Conservation (phyloP, 2,329 filamentous ascomycete species). For the Tolypocladium pustulatum region DNA sequence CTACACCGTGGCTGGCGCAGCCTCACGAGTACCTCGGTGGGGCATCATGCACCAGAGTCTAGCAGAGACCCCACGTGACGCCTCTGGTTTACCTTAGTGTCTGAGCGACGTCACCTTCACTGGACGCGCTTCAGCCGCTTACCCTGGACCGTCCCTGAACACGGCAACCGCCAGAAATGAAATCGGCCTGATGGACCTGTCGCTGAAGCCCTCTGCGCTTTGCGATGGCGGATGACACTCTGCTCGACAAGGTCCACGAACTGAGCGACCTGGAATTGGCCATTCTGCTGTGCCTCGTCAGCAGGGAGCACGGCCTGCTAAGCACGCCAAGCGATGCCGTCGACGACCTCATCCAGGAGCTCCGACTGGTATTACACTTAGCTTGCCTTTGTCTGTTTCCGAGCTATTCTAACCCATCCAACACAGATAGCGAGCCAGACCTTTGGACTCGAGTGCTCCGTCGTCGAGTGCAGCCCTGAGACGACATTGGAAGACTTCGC, state of each 20-base stretch:
- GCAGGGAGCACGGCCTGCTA: conserved; percentile 80
- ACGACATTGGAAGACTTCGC: conserved; percentile 78
- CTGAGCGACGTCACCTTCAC: neutral
- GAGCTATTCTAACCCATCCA: neutral
- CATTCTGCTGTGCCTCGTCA: conserved; percentile 67
- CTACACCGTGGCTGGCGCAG: too few relatives aligned
- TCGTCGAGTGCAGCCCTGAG: conserved; percentile 61
- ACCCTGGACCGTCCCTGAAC: neutral
- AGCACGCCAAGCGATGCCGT: conserved; percentile 55
- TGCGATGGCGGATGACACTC: conserved; percentile 49
- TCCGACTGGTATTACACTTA: conserved; percentile 47
- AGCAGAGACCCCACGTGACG: conserved; percentile 6
- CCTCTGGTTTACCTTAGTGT: neutral
- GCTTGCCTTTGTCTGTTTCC: neutral
- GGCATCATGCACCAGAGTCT: neutral
- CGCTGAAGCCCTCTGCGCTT: conserved; percentile 7
- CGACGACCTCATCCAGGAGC: conserved; percentile 60
- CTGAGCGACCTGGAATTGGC: conserved; percentile 86
- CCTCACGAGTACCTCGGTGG: neutral
- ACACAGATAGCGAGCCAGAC: conserved; percentile 54
- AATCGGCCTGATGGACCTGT: conserved; percentile 15
- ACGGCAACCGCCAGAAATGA: neutral
- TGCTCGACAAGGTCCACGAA: conserved; percentile 61
- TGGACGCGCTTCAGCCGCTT: neutral
- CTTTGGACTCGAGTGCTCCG: conserved; percentile 60